Evolutionary conservation across 139 green algal genomes (phyloP).

Genomic region (Picochlorum sp.): DNA sequence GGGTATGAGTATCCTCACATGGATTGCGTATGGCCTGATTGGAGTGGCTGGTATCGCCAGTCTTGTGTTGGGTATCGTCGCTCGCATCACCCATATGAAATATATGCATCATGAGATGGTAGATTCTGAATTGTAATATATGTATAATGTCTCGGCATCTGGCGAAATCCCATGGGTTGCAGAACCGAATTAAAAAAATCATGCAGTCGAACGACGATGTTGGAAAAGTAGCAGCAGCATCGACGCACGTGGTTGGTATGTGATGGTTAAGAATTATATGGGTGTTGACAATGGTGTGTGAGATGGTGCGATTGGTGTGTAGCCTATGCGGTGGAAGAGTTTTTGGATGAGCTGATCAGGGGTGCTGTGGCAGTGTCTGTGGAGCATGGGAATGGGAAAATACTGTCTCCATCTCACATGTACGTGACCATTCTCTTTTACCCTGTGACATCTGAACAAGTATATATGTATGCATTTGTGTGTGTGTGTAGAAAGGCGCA

Average conservation of each 20-base stretch:
- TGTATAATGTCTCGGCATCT: not conserved
- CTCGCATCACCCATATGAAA: not conserved
- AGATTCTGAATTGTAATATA: not conserved
- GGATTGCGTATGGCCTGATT: not conserved
- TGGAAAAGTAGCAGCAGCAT: conserved; percentile 84
- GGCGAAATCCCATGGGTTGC: conserved; percentile 1
- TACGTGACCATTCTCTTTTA: conserved; percentile 16
- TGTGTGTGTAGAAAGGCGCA: conserved; percentile 42
- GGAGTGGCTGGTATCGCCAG: not conserved
- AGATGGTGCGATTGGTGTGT: conserved; percentile 4
- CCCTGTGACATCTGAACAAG: too few species aligned
- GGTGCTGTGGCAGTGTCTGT: conserved; percentile 46
- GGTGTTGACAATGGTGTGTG: not conserved
- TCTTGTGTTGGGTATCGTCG: not conserved
- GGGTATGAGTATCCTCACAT: not conserved
- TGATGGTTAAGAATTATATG: not conserved
- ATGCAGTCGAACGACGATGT: conserved; percentile 96
- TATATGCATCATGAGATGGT: not conserved
- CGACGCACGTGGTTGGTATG: conserved; percentile 79
- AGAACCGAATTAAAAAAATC: conserved; percentile 75
- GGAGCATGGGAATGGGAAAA: conserved; percentile 51
- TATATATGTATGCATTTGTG: conserved; percentile 1
- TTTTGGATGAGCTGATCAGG: conserved; percentile 64
- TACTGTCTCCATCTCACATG: conserved; percentile 68
- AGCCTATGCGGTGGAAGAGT: conserved; percentile 80